Evolutionary conservation across 495 filamentous ascomycete species (phyloP), one percentile per base, ranked within the genome.

Genomic region (Aspergillus taichungensis): DNA sequence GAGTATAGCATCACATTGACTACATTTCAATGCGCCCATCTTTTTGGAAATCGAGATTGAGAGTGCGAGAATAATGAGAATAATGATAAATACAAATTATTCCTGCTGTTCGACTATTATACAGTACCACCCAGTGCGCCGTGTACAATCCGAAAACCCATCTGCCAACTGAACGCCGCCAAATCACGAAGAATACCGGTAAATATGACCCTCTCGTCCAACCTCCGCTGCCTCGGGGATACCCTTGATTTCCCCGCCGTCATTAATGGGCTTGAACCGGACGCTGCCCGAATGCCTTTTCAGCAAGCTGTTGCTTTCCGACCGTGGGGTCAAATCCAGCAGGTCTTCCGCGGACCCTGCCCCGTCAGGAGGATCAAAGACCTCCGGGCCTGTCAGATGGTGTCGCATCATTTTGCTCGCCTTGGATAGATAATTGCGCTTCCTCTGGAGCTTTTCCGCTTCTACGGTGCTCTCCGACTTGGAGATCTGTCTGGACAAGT

Each of bases 151-250:
- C 18, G 4, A 24, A 24, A 24, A 2, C 2, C 18, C 18, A 24
- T 24, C 4, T 24, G 2, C 18, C 18, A 24, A 4, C 4, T 4
- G 4, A 24, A 24, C 18, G 18, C 4, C 18, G 18, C 18, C 18
- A 4, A 32, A 43, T 46, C 39, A 59, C 30, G 33, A 51, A 14
- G 36, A 28, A 46, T 40, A 59, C 57, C 50, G 61, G 53, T 70
- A 70, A 29, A 73, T 69, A 53, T 73, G 69, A 12, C 59, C 54
- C 43, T 73, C 69, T 7, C 59, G 60, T 12, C 59, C 67, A 49
- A 75, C 52, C 37, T 71, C 57, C 10, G 74, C 71, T 28, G 60
- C 57, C 36, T 66, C 57, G 0, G 74, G 71, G 46, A 77, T 74
- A 0, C 74, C 74, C 53, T 58, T 68, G 49, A 76, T 76, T 14